These are phyloP conservation scores for Gryganskiella cystojenkinii DNA, from an alignment of 192 early-diverging fungal species.

Conservation along the genomic window DNA sequence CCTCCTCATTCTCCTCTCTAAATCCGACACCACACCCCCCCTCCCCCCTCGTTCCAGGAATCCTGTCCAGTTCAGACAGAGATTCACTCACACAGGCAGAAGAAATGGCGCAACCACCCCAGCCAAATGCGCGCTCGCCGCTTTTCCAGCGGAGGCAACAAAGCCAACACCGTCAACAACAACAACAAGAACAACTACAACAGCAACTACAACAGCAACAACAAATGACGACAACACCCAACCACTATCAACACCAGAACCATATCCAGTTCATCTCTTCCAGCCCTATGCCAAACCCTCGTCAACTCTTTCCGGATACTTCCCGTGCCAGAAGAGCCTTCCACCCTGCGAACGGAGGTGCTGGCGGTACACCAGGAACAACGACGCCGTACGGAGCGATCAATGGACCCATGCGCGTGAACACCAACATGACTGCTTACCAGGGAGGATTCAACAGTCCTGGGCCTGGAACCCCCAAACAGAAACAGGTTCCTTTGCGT, in stretches of 20 bases:
- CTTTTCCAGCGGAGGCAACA: constrained; percentile 15
- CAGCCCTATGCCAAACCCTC: constrained; percentile 40
- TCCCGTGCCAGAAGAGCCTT: constrained; percentile 31
- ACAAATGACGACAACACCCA: constrained; percentile 6
- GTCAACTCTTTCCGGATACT: constrained; percentile 41
- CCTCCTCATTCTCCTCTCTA: constrained; percentile 6
- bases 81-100: too few species aligned
- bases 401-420: constrained; percentile 35
- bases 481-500: constrained; percentile 71
- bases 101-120: neutral
- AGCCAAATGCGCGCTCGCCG: constrained; percentile 11
- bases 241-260: constrained; percentile 37
- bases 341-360: constrained; percentile 19
- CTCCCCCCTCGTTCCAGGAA: too few species aligned
- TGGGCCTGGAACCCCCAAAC: constrained; percentile 35
- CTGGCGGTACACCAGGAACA: neutral
- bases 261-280: constrained; percentile 51
- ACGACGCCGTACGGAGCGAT: constrained; percentile 39
- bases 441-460: constrained; percentile 26
- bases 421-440: constrained; percentile 22
- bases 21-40: neutral
- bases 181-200: constrained; percentile 8
- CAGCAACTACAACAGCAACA: constrained; percentile 3
- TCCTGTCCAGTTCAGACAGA: too few species aligned
- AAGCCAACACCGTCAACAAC: constrained; percentile 1